Conservation (phyloP, 2,329 filamentous ascomycete species). For the Tricladium varicosporioides region DNA sequence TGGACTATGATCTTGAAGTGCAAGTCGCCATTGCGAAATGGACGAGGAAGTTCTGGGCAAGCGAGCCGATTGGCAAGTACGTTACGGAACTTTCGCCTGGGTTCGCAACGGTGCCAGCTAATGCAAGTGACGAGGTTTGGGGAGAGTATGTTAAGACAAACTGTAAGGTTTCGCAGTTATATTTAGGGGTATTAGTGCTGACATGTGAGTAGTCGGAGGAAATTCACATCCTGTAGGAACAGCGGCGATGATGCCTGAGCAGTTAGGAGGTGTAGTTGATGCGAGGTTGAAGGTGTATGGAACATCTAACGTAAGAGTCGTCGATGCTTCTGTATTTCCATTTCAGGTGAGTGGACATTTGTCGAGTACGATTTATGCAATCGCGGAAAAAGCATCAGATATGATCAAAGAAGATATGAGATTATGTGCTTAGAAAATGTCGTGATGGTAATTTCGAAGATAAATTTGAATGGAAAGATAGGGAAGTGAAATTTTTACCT, state of each 20-base stretch:
- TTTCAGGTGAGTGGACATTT: constrained; percentile 11
- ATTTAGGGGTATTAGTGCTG: neutral
- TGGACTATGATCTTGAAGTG: constrained; percentile 41
- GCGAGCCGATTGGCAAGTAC: neutral
- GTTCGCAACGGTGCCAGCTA: constrained; percentile 1
- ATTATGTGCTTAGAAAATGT: neutral
- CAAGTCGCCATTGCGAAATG: constrained; percentile 18
- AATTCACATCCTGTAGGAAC: constrained; percentile 17
- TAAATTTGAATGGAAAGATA: too few species aligned
- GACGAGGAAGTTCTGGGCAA: constrained; percentile 14
- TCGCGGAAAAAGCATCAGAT: constrained; percentile 19
- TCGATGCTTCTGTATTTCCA: constrained; percentile 56
- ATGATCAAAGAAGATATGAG: constrained; percentile 14
- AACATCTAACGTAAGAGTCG: constrained; percentile 49
- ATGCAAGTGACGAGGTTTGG: constrained; percentile 16
- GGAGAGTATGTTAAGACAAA: constrained; percentile 9
- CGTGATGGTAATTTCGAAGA: too few species aligned
- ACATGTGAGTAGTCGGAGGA: neutral
- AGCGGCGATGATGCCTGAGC: constrained; percentile 16
- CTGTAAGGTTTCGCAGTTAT: constrained; percentile 9
- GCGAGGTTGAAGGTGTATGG: constrained; percentile 50
- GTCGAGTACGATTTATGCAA: constrained; percentile 14
- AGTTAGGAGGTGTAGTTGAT: constrained; percentile 46
- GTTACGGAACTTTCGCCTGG: constrained; percentile 12
- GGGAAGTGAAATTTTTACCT: too few species aligned